A percentile compares a stretch with the other conserved stretches of the same genome.
Evolutionary conservation across 2,329 filamentous ascomycete species (phyloP).

Genomic region (Penicillium sp.): DNA sequence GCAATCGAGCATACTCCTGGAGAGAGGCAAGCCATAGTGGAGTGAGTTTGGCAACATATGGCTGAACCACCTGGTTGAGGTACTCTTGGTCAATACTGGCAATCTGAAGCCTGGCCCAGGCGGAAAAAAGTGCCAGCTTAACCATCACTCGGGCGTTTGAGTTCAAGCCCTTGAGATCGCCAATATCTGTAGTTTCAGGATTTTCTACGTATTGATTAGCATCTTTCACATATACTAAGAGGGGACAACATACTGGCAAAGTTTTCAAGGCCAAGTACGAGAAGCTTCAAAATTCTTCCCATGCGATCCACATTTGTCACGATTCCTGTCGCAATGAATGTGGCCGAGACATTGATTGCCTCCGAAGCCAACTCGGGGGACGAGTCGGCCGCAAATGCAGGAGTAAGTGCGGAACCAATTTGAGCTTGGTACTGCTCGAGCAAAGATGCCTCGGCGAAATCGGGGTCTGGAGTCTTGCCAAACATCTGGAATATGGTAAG

Average conservation of each 20-base stretch:
- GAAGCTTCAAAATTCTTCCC: constrained; percentile 92
- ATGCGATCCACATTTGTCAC: constrained; percentile 98
- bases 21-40: constrained; percentile 92
- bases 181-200: constrained; percentile 79
- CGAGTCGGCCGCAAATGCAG: constrained; percentile 92
- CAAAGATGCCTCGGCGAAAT: constrained; percentile 95
- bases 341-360: constrained; percentile 96
- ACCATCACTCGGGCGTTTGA: constrained; percentile 98
- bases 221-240: neutral
- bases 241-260: constrained; percentile 64
- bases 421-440: constrained; percentile 98
- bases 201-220: constrained; percentile 48
- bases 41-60: constrained; percentile 85
- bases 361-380: constrained; percentile 94
- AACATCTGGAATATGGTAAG: constrained; percentile 61
- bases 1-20: constrained; percentile 85
- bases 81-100: constrained; percentile 91
- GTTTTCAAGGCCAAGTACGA: constrained; percentile 87
- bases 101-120: constrained; percentile 96
- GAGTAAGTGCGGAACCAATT: constrained; percentile 93
- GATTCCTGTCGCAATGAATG: constrained; percentile 94
- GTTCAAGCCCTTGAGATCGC: constrained; percentile 87
- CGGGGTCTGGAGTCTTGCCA: constrained; percentile 89
- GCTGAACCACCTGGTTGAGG: constrained; percentile 80
- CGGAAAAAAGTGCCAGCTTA: constrained; percentile 93